These are phyloP conservation scores for Gloeophyllum trabeum DNA, from an alignment of 768 basidiomycete species.

Conservation along the genomic window DNA sequence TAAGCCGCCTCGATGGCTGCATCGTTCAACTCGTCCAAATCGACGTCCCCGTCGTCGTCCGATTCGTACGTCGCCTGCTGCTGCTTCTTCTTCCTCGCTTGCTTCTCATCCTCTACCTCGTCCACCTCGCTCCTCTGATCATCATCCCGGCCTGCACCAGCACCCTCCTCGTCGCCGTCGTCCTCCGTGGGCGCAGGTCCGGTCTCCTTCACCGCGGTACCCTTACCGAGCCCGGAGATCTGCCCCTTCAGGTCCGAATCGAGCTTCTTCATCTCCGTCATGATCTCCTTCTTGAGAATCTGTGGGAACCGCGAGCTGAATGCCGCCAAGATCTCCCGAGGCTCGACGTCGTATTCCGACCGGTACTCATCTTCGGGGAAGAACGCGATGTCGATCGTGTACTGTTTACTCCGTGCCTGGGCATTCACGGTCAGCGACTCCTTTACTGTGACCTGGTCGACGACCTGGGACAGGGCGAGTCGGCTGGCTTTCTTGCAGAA, in stretches of 20 bases:
- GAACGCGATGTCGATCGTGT: constrained; percentile 72
- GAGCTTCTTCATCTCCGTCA: constrained; percentile 75
- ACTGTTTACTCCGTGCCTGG: constrained; percentile 63
- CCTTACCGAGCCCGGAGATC: constrained; percentile 76
- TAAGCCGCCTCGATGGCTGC: constrained; percentile 54
- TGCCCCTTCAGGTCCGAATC: constrained; percentile 71
- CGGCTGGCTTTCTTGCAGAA: constrained; percentile 89
- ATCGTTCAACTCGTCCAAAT: constrained; percentile 36
- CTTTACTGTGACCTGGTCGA: constrained; percentile 72
- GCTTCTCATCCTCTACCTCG: constrained; percentile 74
- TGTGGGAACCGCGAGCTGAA: constrained; percentile 71
- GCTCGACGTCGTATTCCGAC: constrained; percentile 69
- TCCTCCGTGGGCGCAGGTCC: constrained; percentile 32
- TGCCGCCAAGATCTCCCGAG: constrained; percentile 58
- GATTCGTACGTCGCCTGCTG: constrained; percentile 65
- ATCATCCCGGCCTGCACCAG: constrained; percentile 28
- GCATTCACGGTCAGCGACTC: constrained; percentile 64
- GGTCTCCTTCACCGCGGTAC: constrained; percentile 38
- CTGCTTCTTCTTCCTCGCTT: constrained; percentile 57
- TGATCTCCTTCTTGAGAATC: constrained; percentile 77
- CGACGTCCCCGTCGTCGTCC: constrained; percentile 48
- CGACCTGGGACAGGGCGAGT: constrained; percentile 78
- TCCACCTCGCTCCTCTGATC: constrained; percentile 68
- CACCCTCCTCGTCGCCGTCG: constrained; percentile 31
- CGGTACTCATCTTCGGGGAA: constrained; percentile 80